phyloP scores from a whole-genome alignment of 139 green algal species.

The Spirogloea muscicola region DNA sequence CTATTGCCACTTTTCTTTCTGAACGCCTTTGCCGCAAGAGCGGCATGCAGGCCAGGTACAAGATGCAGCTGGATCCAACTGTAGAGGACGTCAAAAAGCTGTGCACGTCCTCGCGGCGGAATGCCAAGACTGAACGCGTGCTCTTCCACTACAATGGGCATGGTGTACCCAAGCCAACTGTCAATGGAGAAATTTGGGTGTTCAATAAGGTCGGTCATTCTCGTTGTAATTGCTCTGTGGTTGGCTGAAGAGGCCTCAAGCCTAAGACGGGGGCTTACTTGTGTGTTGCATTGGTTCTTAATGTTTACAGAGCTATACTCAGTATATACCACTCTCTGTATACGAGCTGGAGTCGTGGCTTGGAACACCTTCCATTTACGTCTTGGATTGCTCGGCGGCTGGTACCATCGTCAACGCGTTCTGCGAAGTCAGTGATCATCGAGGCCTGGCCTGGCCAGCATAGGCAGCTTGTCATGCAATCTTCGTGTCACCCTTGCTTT shows the following conservation, averaged over 20 bases:
- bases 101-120: slow-evolving; percentile 70
- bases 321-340: slow-evolving; percentile 98
- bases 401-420: slow-evolving; percentile 82
- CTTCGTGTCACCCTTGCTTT: too few relatives aligned
- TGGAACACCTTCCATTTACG: slow-evolving; percentile 88
- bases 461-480: too few relatives aligned
- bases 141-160: slow-evolving; percentile 99
- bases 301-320: slow-evolving; percentile 74
- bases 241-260: too few relatives aligned
- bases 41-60: slow-evolving; percentile 65
- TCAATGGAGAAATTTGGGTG: slow-evolving; percentile 95
- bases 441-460: too few relatives aligned
- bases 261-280: too few relatives aligned
- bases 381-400: slow-evolving; percentile 93
- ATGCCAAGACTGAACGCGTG: slow-evolving; percentile 89
- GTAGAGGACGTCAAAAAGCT: slow-evolving; percentile 98
- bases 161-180: slow-evolving; percentile 91
- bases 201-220: slow-evolving; percentile 75
- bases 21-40: too few relatives aligned
- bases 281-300: too few relatives aligned
- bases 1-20: too few relatives aligned
- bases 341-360: slow-evolving; percentile 95
- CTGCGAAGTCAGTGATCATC: slow-evolving; percentile 31
- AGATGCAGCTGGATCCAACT: slow-evolving; percentile 92
- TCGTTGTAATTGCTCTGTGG: background rate